A percentile compares a stretch with the other conserved stretches of the same genome.
These are phyloP conservation scores for Trametes versicolor DNA, from an alignment of 1,284 basidiomycete species.

Conservation along the genomic window DNA sequence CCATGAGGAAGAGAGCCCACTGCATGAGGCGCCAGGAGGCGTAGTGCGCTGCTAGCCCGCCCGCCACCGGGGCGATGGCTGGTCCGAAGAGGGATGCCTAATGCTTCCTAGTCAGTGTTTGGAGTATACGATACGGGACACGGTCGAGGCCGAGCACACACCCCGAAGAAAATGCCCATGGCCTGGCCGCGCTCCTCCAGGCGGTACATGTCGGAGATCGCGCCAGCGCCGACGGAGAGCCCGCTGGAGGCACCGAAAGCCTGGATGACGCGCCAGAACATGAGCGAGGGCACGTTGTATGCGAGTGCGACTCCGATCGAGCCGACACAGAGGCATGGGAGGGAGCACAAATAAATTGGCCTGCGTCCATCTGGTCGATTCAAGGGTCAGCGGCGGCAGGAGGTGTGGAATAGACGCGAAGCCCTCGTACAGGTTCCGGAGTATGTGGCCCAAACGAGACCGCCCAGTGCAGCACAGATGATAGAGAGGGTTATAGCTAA, in stretches of 20 bases:
- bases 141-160: constrained; percentile 36
- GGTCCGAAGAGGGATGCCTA: constrained; percentile 47
- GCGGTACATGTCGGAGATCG: constrained; percentile 60
- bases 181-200: constrained; percentile 57
- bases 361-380: constrained; percentile 64
- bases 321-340: constrained; percentile 70
- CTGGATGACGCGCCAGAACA: constrained; percentile 72
- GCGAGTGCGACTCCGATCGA: constrained; percentile 68
- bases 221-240: constrained; percentile 57
- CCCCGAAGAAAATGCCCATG: constrained; percentile 57
- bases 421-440: constrained; percentile 57
- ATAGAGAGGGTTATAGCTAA: constrained; percentile 57
- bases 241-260: constrained; percentile 62
- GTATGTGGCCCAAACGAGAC: constrained; percentile 44
- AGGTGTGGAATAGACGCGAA: no score
- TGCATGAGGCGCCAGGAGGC: constrained; percentile 80
- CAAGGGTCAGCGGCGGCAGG: not conserved
- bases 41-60: constrained; percentile 61
- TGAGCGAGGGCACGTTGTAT: constrained; percentile 56
- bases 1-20: constrained; percentile 54
- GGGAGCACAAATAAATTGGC: constrained; percentile 64
- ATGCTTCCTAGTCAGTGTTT: not conserved
- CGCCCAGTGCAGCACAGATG: constrained; percentile 12
- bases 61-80: constrained; percentile 46
- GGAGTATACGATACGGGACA: not conserved